Conservation (phyloP, 2,329 filamentous ascomycete genomes). For the Curvularia eragrostidis region DNA sequence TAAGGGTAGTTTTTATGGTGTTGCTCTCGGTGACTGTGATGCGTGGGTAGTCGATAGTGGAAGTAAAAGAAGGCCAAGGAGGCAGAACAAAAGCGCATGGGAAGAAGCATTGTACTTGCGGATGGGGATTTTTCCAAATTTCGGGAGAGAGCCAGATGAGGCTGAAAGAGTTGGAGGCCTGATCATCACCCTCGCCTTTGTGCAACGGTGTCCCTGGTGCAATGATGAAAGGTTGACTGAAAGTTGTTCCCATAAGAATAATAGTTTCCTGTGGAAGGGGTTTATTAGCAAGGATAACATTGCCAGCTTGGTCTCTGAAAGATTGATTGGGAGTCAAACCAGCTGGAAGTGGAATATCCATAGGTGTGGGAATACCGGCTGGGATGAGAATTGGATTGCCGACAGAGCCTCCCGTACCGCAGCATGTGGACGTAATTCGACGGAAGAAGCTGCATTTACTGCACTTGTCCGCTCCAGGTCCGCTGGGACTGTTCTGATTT, state of each 20-base stretch:
- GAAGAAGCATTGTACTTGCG: constrained; percentile 12
- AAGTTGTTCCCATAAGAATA: constrained; percentile 48
- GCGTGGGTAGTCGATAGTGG: constrained; percentile 12
- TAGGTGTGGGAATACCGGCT: constrained; percentile 10
- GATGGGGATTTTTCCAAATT: constrained; percentile 13
- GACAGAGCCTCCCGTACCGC: constrained; percentile 15
- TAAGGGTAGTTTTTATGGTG: constrained; percentile 15
- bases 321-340: constrained; percentile 21
- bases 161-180: constrained; percentile 10
- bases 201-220: constrained; percentile 4
- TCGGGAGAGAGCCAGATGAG: constrained; percentile 13
- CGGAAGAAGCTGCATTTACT: constrained; percentile 20
- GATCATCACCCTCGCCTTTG: constrained; percentile 12
- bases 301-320: constrained; percentile 32
- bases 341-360: constrained; percentile 18
- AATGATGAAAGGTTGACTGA: constrained; percentile 55
- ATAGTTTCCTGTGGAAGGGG: constrained; percentile 37
- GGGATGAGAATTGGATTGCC: constrained; percentile 15
- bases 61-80: constrained; percentile 6
- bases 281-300: constrained; percentile 28
- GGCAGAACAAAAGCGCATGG: constrained; percentile 17
- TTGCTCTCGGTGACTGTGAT: constrained; percentile 10
- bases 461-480: constrained; percentile 12
- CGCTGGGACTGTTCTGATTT: constrained; percentile 10
- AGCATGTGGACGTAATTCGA: constrained; percentile 16